Conservation (phyloP, 495 filamentous ascomycete species). For the Penicillium tannophilum region DNA sequence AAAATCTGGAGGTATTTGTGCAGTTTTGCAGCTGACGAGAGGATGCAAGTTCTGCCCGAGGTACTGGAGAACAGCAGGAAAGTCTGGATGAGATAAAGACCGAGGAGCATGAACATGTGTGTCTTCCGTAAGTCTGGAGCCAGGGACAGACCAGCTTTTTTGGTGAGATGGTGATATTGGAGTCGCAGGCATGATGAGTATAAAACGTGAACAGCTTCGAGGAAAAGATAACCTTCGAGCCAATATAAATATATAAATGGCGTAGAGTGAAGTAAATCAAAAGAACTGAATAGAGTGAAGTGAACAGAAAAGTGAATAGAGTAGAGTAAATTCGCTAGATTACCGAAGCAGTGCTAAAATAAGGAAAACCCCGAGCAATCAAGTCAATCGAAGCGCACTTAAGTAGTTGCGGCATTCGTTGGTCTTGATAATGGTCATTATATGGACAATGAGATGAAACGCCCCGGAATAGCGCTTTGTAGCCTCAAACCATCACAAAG, state of each 20-base stretch:
- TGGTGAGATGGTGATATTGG: slow-evolving; percentile 7
- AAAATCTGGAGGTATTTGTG: slow-evolving; percentile 63
- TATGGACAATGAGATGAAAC: slow-evolving; percentile 19
- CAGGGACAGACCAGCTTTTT: neutral
- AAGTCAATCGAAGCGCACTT: neutral
- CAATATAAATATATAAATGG: too few relatives aligned
- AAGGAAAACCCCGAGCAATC: neutral
- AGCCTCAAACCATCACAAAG: neutral
- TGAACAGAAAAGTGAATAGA: neutral
- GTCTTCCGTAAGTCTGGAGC: neutral
- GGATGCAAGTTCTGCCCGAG: slow-evolving; percentile 38
- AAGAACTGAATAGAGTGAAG: neutral
- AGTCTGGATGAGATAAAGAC: slow-evolving; percentile 18
- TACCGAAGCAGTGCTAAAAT: neutral
- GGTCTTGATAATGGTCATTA: slow-evolving; percentile 11
- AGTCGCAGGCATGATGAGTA: slow-evolving; percentile 3
- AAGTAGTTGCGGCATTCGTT: slow-evolving; percentile 5
- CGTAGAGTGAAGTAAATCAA: neutral
- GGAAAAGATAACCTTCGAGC: neutral
- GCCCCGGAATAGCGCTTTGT: slow-evolving; percentile 15
- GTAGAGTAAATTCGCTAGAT: slow-evolving; percentile 2
- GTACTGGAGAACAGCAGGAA: slow-evolving; percentile 31
- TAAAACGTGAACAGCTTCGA: neutral
- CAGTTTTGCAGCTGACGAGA: slow-evolving; percentile 53
- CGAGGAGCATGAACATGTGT: neutral